Evolutionary conservation across 768 basidiomycete species (phyloP).

Genomic region (Lactarius indigo): DNA sequence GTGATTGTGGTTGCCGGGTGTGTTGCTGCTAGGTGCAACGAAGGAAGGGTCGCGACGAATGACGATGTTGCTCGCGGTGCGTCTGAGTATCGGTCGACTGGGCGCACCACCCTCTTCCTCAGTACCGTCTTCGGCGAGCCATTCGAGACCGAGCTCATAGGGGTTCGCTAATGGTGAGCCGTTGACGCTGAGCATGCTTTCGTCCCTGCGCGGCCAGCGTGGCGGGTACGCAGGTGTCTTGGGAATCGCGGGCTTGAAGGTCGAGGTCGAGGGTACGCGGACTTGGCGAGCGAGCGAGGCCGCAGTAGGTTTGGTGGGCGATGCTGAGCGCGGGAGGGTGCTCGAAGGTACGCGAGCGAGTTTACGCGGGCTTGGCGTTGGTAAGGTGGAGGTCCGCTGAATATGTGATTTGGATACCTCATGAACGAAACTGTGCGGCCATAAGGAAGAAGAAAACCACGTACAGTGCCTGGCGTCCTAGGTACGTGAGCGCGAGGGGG

Average conservation of each 20-base stretch:
- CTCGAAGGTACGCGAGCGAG: constrained; percentile 29
- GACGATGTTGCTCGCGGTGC: constrained; percentile 55
- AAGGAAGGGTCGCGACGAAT: constrained; percentile 56
- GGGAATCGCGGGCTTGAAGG: constrained; percentile 68
- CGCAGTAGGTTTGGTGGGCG: constrained; percentile 47
- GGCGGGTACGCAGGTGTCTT: constrained; percentile 57
- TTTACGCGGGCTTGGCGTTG: constrained; percentile 39
- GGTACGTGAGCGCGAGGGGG: constrained; percentile 27
- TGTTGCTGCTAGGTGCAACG: constrained; percentile 30
- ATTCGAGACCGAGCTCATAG: constrained; percentile 59
- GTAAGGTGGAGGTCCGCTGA: constrained; percentile 30
- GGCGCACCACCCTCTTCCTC: constrained; percentile 24
- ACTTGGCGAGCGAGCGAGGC: constrained; percentile 31
- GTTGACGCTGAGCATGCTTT: constrained; percentile 76
- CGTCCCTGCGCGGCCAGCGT: constrained; percentile 68
- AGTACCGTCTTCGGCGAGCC: constrained; percentile 46
- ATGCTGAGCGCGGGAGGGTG: constrained; percentile 41
- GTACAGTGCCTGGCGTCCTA: constrained; percentile 34
- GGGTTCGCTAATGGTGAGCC: constrained; percentile 82
- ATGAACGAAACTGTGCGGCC: constrained; percentile 12
- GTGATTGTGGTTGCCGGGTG: constrained; percentile 29
- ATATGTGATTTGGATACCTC: constrained; percentile 28
- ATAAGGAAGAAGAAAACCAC: constrained; percentile 3
- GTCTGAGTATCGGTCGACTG: constrained; percentile 27
- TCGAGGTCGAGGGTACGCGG: constrained; percentile 53